phyloP scores from a whole-genome alignment of 164 flowering plant genomes.

The Stephania japonica region DNA sequence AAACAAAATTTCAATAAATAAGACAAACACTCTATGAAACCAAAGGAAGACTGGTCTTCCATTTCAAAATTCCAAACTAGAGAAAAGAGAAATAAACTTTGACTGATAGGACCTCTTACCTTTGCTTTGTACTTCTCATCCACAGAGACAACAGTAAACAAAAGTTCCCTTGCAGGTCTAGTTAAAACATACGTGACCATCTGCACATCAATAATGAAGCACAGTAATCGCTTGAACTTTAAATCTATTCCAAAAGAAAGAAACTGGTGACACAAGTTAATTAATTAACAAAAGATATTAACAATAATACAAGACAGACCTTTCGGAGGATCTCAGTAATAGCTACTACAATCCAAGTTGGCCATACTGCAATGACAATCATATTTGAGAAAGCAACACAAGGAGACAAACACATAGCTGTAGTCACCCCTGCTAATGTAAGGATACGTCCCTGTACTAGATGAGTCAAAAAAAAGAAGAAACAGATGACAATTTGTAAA shows the following conservation, averaged over 20 bases:
- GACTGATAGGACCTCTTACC: conserved; percentile 28
- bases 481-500: neutral
- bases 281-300: neutral
- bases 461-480: conserved; percentile 3
- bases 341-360: conserved; percentile 79
- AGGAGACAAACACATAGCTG: conserved; percentile 78
- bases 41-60: neutral
- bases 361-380: conserved; percentile 76
- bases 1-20: neutral
- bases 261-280: neutral
- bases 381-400: conserved; percentile 61
- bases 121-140: conserved; percentile 98
- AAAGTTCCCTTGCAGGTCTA: conserved; percentile 91
- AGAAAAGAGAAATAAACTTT: neutral
- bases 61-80: neutral
- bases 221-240: neutral
- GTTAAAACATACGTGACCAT: conserved; percentile 83
- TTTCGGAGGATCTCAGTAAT: conserved; percentile 76
- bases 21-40: neutral
- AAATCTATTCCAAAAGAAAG: neutral
- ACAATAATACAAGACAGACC: conserved; percentile 30
- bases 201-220: conserved; percentile 34
- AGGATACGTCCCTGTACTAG: conserved; percentile 78
- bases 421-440: conserved; percentile 75
- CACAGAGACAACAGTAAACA: conserved; percentile 88